Evolutionary conservation across 306 rosid species (phyloP), one percentile per base, ranked within the genome.

Genomic region (Cicer chorassanicum): DNA sequence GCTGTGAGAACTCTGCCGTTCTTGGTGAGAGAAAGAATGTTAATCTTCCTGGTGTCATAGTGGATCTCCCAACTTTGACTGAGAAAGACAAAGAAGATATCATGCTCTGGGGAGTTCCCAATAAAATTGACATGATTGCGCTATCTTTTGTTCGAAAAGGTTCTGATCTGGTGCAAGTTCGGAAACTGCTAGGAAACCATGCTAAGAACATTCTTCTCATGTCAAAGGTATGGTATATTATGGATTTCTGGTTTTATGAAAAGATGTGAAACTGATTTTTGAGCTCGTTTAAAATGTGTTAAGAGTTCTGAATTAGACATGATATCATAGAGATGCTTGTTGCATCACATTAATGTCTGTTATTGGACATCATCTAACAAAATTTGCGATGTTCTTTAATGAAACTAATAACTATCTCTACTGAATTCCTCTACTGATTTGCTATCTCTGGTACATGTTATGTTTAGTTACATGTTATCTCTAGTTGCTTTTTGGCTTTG

Each of bases 1-100:
- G 93, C 39, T 94, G 98, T 76, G 98, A 94, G 88, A 94, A 94
- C 82, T 86, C 98, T 73, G 87, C 97, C 4, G 77, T 86, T 79
- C 98, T 94, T 43, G 97, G 98, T 0, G 98, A 94, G 88, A 87
- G 98, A 18, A 94, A 94, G 87, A 94, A 94, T 77, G 98, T 94
- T 67, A 94, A 94, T 87, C 87, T 94, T 41, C 98, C 98, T 3
- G 98, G 98, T 41, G 93, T 94, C 0, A 45, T 91, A 4, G 97
- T 94, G 75, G 98, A 90, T 84, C 98, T 94, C 79, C 98, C 98
- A 8, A 94, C 98, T 49, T 79, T 94, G 67, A 94, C 98, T 1
- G 98, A 89, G 15, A 93, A 93, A 56, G 98, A 93, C 86, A 88
- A 87, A 80, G 98, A 91, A 78, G 98, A 93, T 77, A 91, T 93